Evolutionary conservation across 2,329 filamentous ascomycete species (phyloP).

Genomic region (Aspergillus sp.): DNA sequence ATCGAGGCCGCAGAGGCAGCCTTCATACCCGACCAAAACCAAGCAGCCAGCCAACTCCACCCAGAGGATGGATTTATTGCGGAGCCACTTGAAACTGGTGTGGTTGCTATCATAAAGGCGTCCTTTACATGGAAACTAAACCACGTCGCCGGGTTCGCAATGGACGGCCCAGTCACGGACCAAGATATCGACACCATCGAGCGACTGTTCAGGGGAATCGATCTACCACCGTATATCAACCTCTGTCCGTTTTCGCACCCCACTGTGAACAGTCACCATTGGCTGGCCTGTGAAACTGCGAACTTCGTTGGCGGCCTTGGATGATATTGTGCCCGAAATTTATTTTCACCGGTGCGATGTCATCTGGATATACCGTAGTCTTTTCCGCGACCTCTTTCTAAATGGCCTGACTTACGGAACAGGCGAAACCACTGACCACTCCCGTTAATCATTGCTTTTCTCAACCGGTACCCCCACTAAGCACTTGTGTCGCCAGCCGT

Average conservation of each 20-base stretch:
- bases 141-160: constrained; percentile 17
- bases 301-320: too few species aligned
- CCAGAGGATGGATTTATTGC: not conserved
- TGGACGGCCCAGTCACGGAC: constrained; percentile 16
- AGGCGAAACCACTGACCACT: too few species aligned
- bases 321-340: too few species aligned
- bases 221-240: not conserved
- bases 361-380: too few species aligned
- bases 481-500: too few species aligned
- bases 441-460: too few species aligned
- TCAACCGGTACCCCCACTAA: too few species aligned
- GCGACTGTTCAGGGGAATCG: not conserved
- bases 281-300: too few species aligned
- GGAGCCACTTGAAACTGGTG: not conserved
- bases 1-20: not conserved
- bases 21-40: not conserved
- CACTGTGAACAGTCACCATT: too few species aligned
- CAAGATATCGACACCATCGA: constrained; percentile 13
- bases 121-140: constrained; percentile 16
- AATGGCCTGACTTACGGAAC: too few species aligned
- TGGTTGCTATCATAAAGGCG: constrained; percentile 15
- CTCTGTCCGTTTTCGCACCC: not conserved
- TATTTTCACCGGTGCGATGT: too few species aligned
- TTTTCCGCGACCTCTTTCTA: too few species aligned
- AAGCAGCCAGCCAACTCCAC: not conserved